Evolutionary conservation across 805 yeast genomes (phyloP).

Genomic region (Ogataea pini): DNA sequence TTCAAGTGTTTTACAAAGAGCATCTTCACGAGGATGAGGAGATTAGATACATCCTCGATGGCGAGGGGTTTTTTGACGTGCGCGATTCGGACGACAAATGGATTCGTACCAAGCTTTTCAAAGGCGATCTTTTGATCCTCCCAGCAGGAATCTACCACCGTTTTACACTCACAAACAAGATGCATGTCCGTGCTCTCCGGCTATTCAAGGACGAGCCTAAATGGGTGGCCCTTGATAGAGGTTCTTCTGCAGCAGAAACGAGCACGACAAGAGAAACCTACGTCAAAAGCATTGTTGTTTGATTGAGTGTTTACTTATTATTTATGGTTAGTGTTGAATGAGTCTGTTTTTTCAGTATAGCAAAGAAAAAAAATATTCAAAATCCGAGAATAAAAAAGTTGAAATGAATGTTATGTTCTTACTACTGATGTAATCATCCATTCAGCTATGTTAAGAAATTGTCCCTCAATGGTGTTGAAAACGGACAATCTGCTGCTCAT

Average conservation of each 20-base stretch:
- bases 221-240: conserved; percentile 83
- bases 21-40: conserved; percentile 98
- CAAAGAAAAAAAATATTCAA: neutral
- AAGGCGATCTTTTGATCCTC: conserved; percentile 67
- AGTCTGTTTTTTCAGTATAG: too few relatives aligned
- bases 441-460: too few relatives aligned
- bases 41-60: conserved; percentile 84
- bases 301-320: neutral
- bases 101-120: conserved; percentile 69
- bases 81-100: conserved; percentile 61
- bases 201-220: conserved; percentile 93
- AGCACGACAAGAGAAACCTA: conserved; percentile 50
- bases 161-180: conserved; percentile 68
- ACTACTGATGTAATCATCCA: too few relatives aligned
- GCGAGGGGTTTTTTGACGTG: conserved; percentile 91
- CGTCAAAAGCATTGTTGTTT: conserved; percentile 32
- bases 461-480: neutral
- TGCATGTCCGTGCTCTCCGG: conserved; percentile 74
- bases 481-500: neutral
- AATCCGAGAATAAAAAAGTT: too few relatives aligned
- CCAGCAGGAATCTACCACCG: conserved; percentile 97
- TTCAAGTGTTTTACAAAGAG: conserved; percentile 72
- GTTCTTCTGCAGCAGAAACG: conserved; percentile 39
- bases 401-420: too few relatives aligned
- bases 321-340: too few relatives aligned